These are phyloP conservation scores for Gracilaria gracilis DNA, from an alignment of 23 red algal genomes.

Conservation along the genomic window DNA sequence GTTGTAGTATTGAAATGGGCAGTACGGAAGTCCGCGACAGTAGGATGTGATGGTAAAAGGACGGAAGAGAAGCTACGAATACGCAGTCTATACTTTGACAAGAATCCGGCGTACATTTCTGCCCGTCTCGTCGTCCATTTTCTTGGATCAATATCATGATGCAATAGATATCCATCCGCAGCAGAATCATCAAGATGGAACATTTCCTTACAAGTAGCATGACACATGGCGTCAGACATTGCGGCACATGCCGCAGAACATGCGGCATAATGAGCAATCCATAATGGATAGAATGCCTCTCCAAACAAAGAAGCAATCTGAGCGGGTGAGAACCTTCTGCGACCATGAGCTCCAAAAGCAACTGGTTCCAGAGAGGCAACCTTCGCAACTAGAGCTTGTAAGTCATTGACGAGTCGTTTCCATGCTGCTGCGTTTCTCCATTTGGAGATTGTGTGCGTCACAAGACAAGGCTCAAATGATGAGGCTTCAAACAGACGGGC, in stretches of 20 bases:
- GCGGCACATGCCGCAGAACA: slow-evolving; percentile 49
- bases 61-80: not conserved
- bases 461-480: slow-evolving; percentile 45
- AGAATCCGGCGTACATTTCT: slow-evolving; percentile 72
- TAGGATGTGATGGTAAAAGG: not conserved
- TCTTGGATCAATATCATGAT: slow-evolving; percentile 30
- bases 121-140: slow-evolving; percentile 52
- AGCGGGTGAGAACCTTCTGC: not conserved
- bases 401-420: slow-evolving; percentile 48
- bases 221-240: slow-evolving; percentile 42
- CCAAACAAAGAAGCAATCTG: slow-evolving; percentile 48
- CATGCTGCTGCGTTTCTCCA: slow-evolving; percentile 61
- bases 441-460: not conserved
- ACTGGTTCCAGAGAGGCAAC: slow-evolving; percentile 63
- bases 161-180: not conserved
- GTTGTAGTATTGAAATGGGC: not conserved
- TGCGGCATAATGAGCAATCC: slow-evolving; percentile 58
- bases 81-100: slow-evolving; percentile 48
- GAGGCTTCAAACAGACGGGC: slow-evolving; percentile 36
- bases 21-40: slow-evolving; percentile 10
- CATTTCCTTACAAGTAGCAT: slow-evolving; percentile 58
- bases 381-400: slow-evolving; percentile 45
- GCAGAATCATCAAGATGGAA: not conserved
- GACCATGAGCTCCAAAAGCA: not conserved
- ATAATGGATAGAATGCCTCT: slow-evolving; percentile 56